Conservation (phyloP, 768 basidiomycete species). For the Roridomyces roridus region DNA sequence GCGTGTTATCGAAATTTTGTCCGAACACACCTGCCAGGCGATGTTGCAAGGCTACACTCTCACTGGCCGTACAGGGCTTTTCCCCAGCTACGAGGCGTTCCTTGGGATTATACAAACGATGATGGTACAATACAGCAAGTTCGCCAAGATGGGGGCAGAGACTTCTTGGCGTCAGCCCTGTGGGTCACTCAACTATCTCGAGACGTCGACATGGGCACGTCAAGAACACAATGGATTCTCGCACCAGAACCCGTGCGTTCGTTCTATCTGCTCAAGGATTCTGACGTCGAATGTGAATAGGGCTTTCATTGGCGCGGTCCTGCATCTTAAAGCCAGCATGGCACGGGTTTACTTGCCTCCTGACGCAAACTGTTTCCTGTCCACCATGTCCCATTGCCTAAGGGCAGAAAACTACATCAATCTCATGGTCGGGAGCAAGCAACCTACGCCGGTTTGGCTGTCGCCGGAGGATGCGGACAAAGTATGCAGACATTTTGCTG, state of each 20-base stretch:
- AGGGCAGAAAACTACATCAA: constrained; percentile 87
- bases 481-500: constrained; percentile 38
- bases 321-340: constrained; percentile 73
- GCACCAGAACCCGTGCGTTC: constrained; percentile 72
- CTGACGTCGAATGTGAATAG: constrained; percentile 1
- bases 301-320: constrained; percentile 85
- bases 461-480: constrained; percentile 75
- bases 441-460: constrained; percentile 81
- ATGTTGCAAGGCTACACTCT: constrained; percentile 94
- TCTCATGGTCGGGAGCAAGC: constrained; percentile 89
- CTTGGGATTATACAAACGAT: constrained; percentile 89
- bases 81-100: constrained; percentile 94
- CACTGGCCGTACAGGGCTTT: constrained; percentile 83
- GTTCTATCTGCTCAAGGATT: not conserved
- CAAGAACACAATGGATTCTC: constrained; percentile 93
- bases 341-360: constrained; percentile 87
- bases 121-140: constrained; percentile 91
- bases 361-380: constrained; percentile 89
- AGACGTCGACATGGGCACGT: constrained; percentile 86
- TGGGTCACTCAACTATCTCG: constrained; percentile 84
- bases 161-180: constrained; percentile 75
- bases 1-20: constrained; percentile 87
- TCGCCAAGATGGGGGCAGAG: constrained; percentile 79
- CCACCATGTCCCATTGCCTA: constrained; percentile 84
- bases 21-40: constrained; percentile 87